Evolutionary conservation across 371 early-diverging fungal genomes (phyloP).

Genomic region (Sporodiniella umbellata): DNA sequence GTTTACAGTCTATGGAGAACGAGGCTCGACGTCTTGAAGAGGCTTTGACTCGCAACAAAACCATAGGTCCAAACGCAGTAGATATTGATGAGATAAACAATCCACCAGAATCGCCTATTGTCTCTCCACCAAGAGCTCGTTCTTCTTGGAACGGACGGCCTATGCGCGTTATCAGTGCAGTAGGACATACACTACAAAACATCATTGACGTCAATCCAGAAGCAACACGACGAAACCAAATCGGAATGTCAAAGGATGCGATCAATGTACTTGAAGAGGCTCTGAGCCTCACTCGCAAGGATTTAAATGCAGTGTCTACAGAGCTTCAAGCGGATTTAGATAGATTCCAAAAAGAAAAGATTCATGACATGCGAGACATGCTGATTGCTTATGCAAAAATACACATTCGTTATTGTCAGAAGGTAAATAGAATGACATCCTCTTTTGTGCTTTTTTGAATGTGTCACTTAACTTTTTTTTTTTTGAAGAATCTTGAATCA

Average conservation of each 20-base stretch:
- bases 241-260: conserved; percentile 85
- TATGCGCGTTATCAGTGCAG: conserved; percentile 56
- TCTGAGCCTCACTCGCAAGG: conserved; percentile 63
- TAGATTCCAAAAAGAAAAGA: conserved; percentile 88
- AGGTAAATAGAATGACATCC: conserved; percentile 50
- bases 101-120: conserved; percentile 2
- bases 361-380: conserved; percentile 79
- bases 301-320: conserved; percentile 69
- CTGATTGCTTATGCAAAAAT: conserved; percentile 78
- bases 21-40: conserved; percentile 85
- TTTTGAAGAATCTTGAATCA: conserved; percentile 53
- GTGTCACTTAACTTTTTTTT: background rate
- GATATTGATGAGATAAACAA: conserved; percentile 25
- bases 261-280: conserved; percentile 78
- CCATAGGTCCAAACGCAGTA: conserved; percentile 29
- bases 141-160: conserved; percentile 42
- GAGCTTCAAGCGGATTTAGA: conserved; percentile 88
- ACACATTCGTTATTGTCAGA: conserved; percentile 80
- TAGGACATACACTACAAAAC: conserved; percentile 77
- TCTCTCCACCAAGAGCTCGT: conserved; percentile 4
- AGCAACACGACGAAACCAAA: conserved; percentile 82
- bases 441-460: no score
- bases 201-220: conserved; percentile 95
- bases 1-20: conserved; percentile 74
- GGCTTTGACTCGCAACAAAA: conserved; percentile 55